These are phyloP conservation scores for Fusarium sp. DNA, from an alignment of 2,329 filamentous ascomycete genomes.

Conservation along the genomic window DNA sequence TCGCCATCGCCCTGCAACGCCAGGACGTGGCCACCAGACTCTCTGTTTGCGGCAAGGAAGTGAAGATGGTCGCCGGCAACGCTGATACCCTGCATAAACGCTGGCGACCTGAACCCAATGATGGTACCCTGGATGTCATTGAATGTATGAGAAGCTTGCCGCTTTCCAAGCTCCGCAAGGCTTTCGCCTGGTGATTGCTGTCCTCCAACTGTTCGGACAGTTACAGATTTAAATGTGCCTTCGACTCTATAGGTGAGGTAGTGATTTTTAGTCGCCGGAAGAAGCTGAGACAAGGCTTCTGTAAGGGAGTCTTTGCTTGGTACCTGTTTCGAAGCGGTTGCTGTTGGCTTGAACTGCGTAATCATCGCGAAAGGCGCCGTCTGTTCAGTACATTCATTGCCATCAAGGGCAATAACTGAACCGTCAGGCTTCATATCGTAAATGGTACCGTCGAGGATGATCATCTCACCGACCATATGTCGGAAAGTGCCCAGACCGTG, in stretches of 20 bases:
- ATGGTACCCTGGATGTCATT: neutral
- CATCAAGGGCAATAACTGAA: constrained; percentile 3
- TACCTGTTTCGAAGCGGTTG: neutral
- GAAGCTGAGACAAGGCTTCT: neutral
- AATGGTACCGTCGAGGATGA: constrained; percentile 26
- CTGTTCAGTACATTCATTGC: neutral
- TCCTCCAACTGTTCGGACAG: constrained; percentile 20
- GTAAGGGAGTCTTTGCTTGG: constrained; percentile 2
- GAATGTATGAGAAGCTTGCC: constrained; percentile 19
- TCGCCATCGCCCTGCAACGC: constrained; percentile 13
- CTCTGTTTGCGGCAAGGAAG: neutral
- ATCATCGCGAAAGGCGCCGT: constrained; percentile 31
- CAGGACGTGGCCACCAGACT: constrained; percentile 25
- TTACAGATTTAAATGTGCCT: constrained; percentile 13
- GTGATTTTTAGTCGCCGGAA: constrained; percentile 15
- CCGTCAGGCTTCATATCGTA: constrained; percentile 35
- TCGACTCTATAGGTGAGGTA: constrained; percentile 14
- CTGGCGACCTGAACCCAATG: constrained; percentile 21
- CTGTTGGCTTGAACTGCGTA: constrained; percentile 1
- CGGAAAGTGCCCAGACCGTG: constrained; percentile 38
- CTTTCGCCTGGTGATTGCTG: constrained; percentile 21
- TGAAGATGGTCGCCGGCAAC: constrained; percentile 33
- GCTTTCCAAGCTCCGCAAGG: constrained; percentile 28
- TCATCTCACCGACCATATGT: constrained; percentile 38
- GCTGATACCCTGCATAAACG: constrained; percentile 30